Conservation (phyloP, 2,329 filamentous ascomycete genomes). For the Ciborinia camelliae region DNA sequence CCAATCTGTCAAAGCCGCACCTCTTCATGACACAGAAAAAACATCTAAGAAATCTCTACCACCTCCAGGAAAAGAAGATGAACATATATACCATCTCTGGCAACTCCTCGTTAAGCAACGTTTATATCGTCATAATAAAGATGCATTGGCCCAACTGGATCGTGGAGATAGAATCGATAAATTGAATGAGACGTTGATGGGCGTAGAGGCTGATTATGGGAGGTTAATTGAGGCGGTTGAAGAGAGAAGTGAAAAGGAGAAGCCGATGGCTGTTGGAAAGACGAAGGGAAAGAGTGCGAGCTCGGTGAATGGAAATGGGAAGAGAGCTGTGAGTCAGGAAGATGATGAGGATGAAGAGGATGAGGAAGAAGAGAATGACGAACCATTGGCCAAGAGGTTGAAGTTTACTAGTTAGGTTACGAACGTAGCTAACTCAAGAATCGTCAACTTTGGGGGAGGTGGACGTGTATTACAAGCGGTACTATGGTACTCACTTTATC, state of each 20-base stretch:
- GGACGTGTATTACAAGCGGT: not conserved
- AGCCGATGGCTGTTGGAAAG: slow-evolving; percentile 7
- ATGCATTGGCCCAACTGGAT: slow-evolving; percentile 67
- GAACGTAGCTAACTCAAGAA: too few species aligned
- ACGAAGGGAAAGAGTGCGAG: slow-evolving; percentile 8
- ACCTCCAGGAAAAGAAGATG: slow-evolving; percentile 45
- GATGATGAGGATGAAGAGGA: slow-evolving; percentile 23
- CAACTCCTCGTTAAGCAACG: slow-evolving; percentile 72
- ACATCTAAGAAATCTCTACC: slow-evolving; percentile 25
- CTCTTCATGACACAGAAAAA: slow-evolving; percentile 40
- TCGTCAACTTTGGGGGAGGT: not conserved
- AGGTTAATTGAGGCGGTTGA: slow-evolving; percentile 49
- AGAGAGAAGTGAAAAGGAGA: slow-evolving; percentile 21
- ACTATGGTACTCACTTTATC: not conserved
- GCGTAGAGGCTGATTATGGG: slow-evolving; percentile 71
- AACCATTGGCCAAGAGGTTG: slow-evolving; percentile 29
- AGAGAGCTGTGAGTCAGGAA: not conserved
- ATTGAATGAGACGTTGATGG: slow-evolving; percentile 64
- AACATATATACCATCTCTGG: slow-evolving; percentile 67
- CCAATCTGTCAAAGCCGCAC: slow-evolving; percentile 51
- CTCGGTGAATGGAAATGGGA: not conserved
- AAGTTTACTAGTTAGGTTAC: slow-evolving; percentile 19
- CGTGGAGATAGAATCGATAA: slow-evolving; percentile 65
- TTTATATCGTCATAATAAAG: slow-evolving; percentile 71
- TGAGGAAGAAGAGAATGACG: slow-evolving; percentile 22